Percentiles rank a stretch among this genome's conserved stretches.
Conservation (phyloP, 2,329 filamentous ascomycete species). For the Ophiocordyceps robertsii region DNA sequence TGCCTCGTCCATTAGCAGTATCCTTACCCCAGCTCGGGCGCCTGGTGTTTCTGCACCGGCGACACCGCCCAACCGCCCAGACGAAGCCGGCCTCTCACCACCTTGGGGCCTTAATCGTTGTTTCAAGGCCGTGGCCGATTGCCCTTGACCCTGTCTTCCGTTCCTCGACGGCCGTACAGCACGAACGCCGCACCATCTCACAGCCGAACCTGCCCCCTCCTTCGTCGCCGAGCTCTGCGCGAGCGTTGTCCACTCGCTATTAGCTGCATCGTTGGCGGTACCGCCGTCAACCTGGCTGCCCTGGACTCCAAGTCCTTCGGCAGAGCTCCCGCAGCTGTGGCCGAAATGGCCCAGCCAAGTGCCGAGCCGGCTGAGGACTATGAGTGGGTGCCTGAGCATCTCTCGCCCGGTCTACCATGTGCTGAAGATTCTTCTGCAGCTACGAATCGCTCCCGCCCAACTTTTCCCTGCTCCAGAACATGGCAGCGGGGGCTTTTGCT, state of each 20-base stretch:
- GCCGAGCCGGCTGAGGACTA: constrained; percentile 51
- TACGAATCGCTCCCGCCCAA: constrained; percentile 93
- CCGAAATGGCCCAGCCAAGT: constrained; percentile 56
- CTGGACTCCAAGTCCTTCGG: constrained; percentile 47
- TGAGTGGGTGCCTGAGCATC: constrained; percentile 33
- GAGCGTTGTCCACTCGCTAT: background rate
- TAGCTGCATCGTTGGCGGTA: background rate
- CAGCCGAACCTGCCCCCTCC: too few species aligned
- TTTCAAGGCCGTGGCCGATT: too few species aligned
- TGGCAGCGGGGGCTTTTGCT: constrained; percentile 91
- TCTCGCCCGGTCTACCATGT: background rate
- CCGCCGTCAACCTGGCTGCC: constrained; percentile 43
- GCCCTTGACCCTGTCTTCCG: too few species aligned
- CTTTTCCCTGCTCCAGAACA: constrained; percentile 88
- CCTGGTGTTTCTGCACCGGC: too few species aligned
- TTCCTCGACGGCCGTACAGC: too few species aligned
- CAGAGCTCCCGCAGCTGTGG: constrained; percentile 52
- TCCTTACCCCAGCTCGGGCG: too few species aligned
- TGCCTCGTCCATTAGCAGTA: background rate
- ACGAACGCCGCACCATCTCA: too few species aligned
- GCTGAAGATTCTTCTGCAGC: constrained; percentile 20
- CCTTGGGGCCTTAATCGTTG: too few species aligned
- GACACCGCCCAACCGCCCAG: too few species aligned
- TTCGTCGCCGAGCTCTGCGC: background rate
- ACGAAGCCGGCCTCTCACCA: too few species aligned